A percentile compares a stretch with the other conserved stretches of the same genome.
Conservation (phyloP, 306 rosid species). For the Lathyrus aphaca region DNA sequence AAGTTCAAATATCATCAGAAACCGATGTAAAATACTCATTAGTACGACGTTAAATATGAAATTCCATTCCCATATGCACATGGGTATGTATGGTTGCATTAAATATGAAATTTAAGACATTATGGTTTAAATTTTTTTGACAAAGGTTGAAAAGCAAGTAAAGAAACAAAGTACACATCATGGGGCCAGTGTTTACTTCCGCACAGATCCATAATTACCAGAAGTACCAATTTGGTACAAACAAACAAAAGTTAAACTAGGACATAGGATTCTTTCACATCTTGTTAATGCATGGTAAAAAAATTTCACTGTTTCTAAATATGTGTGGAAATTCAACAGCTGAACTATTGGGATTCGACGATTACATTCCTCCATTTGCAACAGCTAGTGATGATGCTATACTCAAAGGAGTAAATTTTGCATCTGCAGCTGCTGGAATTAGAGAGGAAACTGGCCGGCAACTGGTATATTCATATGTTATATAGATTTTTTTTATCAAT, state of each 20-base stretch:
- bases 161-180: constrained; percentile 19
- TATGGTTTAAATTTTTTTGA: constrained; percentile 15
- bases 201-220: constrained; percentile 8
- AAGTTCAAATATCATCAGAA: no score
- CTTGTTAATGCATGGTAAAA: constrained; percentile 4
- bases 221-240: constrained; percentile 28
- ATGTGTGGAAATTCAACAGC: constrained; percentile 47
- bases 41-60: background rate
- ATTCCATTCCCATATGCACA: constrained; percentile 41
- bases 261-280: constrained; percentile 5
- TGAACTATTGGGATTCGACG: constrained; percentile 61
- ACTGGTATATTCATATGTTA: constrained; percentile 48
- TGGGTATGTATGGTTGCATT: constrained; percentile 40
- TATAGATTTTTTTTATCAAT: no score
- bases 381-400: constrained; percentile 59
- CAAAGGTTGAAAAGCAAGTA: constrained; percentile 1
- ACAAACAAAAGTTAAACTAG: constrained; percentile 14
- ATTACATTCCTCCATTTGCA: constrained; percentile 57
- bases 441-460: constrained; percentile 93
- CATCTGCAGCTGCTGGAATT: constrained; percentile 99
- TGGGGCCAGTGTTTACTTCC: constrained; percentile 25
- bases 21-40: no score
- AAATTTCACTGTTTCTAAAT: constrained; percentile 18
- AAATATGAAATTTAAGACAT: constrained; percentile 39
- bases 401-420: constrained; percentile 84